phyloP scores from a whole-genome alignment of 192 early-diverging fungal species.

The Jimgerdemannia flammicorona region DNA sequence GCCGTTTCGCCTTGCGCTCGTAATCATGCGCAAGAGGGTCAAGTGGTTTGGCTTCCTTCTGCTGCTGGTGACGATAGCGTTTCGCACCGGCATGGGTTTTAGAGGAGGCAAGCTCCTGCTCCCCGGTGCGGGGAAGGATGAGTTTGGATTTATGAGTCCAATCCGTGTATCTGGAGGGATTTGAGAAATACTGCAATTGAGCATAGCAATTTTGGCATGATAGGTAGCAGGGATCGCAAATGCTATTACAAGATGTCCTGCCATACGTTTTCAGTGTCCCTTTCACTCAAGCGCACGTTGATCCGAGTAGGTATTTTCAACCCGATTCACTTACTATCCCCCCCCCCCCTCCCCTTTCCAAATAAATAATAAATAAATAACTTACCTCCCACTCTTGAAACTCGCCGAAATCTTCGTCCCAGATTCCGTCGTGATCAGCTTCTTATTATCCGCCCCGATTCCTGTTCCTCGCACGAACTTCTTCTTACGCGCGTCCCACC shows the following conservation, averaged over 20 bases:
- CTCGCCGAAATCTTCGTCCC: constrained; percentile 87
- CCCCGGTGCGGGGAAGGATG: constrained; percentile 77
- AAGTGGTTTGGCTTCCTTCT: constrained; percentile 65
- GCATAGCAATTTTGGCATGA: not conserved
- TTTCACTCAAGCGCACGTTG: too few relatives aligned
- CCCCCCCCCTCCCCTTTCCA: not conserved
- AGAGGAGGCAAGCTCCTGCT: constrained; percentile 67
- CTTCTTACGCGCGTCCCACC: constrained; percentile 95
- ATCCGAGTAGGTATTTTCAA: too few relatives aligned
- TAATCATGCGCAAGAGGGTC: constrained; percentile 64
- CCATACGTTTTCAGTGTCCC: too few relatives aligned
- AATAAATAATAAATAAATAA: not conserved
- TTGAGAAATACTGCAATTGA: constrained; percentile 8
- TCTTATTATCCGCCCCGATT: constrained; percentile 94
- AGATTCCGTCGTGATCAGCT: constrained; percentile 87
- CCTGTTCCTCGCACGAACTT: constrained; percentile 80
- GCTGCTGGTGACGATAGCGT: constrained; percentile 75
- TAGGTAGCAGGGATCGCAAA: too few relatives aligned
- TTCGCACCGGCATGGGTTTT: constrained; percentile 43
- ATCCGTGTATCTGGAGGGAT: constrained; percentile 63
- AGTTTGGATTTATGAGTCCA: constrained; percentile 92
- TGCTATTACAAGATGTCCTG: too few relatives aligned
- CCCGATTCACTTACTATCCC: too few relatives aligned
- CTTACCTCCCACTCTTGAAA: constrained; percentile 76
- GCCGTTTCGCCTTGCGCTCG: constrained; percentile 59